A percentile compares a stretch with the other conserved stretches of the same genome.
These are phyloP conservation scores for Trebouxia sp. DNA, from an alignment of 139 green algal species.

Conservation along the genomic window DNA sequence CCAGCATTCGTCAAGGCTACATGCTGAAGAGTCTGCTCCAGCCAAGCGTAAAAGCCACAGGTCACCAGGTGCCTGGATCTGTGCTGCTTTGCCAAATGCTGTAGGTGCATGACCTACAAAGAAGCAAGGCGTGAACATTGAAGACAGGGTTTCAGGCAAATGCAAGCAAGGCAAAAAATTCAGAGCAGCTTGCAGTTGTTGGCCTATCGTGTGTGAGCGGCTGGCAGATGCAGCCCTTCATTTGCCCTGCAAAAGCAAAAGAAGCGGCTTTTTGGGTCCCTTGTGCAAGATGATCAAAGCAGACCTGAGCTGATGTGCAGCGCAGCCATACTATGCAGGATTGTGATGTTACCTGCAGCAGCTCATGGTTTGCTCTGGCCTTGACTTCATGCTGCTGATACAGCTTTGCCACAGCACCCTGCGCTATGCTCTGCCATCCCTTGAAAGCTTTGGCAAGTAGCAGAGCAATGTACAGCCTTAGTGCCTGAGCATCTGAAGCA, in stretches of 20 bases:
- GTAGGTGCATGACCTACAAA: background rate
- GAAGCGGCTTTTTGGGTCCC: too few relatives aligned
- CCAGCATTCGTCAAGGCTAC: too few relatives aligned
- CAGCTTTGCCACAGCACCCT: background rate
- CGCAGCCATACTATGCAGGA: background rate
- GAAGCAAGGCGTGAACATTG: too few relatives aligned
- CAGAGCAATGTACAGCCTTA: background rate
- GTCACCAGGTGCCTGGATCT: background rate
- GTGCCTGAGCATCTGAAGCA: too few relatives aligned
- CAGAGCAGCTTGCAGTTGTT: too few relatives aligned
- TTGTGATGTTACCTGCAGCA: conserved; percentile 5
- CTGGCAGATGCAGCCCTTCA: too few relatives aligned
- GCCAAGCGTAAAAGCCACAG: background rate
- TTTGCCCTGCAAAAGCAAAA: too few relatives aligned
- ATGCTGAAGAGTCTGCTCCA: too few relatives aligned
- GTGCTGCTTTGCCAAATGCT: background rate
- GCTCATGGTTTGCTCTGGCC: background rate
- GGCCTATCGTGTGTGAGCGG: too few relatives aligned
- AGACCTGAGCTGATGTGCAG: background rate
- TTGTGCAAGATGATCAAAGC: too few relatives aligned
- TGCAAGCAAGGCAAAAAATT: too few relatives aligned
- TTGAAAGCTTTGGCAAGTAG: background rate
- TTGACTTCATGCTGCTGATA: conserved; percentile 18
- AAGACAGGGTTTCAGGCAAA: too few relatives aligned
- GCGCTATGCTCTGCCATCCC: background rate